Evolutionary conservation across 768 basidiomycete species (phyloP), one percentile per base, ranked within the genome.

Genomic region (Bullera alba): DNA sequence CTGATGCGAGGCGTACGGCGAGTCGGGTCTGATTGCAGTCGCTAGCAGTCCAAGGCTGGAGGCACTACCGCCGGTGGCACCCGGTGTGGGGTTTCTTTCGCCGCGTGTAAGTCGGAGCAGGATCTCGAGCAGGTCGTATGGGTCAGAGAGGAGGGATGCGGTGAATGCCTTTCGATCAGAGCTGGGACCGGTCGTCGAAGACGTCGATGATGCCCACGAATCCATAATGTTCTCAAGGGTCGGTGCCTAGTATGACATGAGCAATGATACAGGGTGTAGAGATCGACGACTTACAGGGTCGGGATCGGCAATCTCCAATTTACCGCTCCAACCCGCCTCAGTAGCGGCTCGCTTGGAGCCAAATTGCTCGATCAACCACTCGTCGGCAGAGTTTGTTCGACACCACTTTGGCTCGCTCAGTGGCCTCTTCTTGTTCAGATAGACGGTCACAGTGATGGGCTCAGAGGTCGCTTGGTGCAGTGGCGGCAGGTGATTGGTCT

Each of bases 351-450:
- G 34, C 51, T 50, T 36, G 34, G 30, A 47, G 2, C 63, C 49
- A 45, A 60, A 49, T 53, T 66, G 60, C 37, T 69, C 61, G n/a
- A 36, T 48, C 42, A 73, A 47, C 92, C 92, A 97, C 32, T 91
- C 90, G 61, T 93, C 88, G 21, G 92, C 81, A 66, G 92, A 87
- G 26, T 93, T 93, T 6, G 85, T 84, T 72, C 90, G 88, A 30
- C 90, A 89, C 95, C 93, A 99, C 70, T 89, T 86, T 5, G 95
- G 90, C 70, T 96, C 91, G 15, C 90, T 91, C 28, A 97, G 75
- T 0, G 95, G 95, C 51, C 86, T 82, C 27, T 80, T 81, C 50
- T 81, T 86, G 71, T 99, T 93, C 54, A 97, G 79, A 73, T 89
- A 79, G 16, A 68, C 53, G 2, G 57, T 50, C 5, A 68, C 26